Base-by-base conservation (phyloP, 116 monocot genomes). In the Zostera marina region DNA sequence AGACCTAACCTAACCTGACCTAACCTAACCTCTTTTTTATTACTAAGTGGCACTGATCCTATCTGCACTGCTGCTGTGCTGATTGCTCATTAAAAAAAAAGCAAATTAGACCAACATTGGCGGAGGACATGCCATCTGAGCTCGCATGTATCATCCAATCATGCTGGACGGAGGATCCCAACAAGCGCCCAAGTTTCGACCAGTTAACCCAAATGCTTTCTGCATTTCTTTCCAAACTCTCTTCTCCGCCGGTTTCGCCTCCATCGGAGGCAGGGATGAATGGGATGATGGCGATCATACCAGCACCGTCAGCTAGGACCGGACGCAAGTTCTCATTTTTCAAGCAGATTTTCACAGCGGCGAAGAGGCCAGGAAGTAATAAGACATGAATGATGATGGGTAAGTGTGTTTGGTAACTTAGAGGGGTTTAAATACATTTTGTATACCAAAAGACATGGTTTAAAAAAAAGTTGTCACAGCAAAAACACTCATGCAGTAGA, bases 141-240 rank as follows among this genome's bases (percentile, higher is more conserved):
- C 60, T 93, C 10, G 74, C 76, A 11, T 56, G 70, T 59, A 77
- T 93, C 20, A 65, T 93, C 54, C 83, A 83, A 5, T 84, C 84
- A 43, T 93, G 93, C 49, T 93, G 93, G 93, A 72, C 74, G 17
- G 93, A 93, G 66, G 93, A 93, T 49, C 84, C 93, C 25, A 77
- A 75, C 24, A 22, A 69, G 10, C 71, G 93, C 19, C 88, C 93
- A 1, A 79, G 83, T 77, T 93, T 93, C 48, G 70, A 63, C 69
- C 88, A 88, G 56, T 84, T 93, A 16, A 77, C 79, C 20, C 84
- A 81, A 54, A 88, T 84, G 79, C 84, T 93, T 41, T 63, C 76
- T 17, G 68, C 77, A 26, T 92, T 79, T 58, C 74, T 82, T 5
- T 78, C 70, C 10, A 72, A 77, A 12, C 77, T 73, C 3, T 77